These are phyloP conservation scores for Aureoboletus auriporus DNA, from an alignment of 768 basidiomycete species.

Conservation along the genomic window DNA sequence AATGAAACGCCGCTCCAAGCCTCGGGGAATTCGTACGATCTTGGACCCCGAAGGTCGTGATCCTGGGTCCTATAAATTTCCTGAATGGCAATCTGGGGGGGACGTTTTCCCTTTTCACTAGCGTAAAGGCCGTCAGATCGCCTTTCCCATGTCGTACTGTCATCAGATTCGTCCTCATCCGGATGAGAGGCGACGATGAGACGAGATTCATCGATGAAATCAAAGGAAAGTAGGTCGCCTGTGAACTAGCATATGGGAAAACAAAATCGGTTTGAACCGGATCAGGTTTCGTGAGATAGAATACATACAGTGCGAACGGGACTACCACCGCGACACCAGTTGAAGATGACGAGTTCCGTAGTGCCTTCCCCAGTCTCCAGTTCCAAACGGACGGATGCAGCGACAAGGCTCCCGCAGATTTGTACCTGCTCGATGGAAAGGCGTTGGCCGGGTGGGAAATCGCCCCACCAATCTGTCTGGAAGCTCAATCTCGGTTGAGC, in stretches of 20 bases:
- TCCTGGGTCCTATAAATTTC: conserved; percentile 16
- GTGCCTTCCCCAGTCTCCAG: conserved; percentile 31
- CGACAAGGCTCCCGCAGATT: conserved; percentile 25
- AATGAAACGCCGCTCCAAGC: conserved; percentile 43
- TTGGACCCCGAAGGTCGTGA: conserved; percentile 8
- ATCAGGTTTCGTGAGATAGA: not conserved
- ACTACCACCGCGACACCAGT: conserved; percentile 27
- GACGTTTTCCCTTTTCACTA: conserved; percentile 28
- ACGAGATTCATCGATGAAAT: conserved; percentile 24
- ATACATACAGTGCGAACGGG: conserved; percentile 25
- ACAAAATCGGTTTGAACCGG: not conserved
- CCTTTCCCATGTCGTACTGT: conserved; percentile 27
- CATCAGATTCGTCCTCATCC: conserved; percentile 31
- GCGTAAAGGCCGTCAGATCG: conserved; percentile 29
- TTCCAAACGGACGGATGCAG: conserved; percentile 26
- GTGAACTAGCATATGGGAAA: conserved; percentile 16
- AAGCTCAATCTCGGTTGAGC: conserved; percentile 24
- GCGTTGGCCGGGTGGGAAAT: conserved; percentile 30
- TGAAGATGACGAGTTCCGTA: conserved; percentile 27
- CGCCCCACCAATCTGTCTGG: conserved; percentile 34
- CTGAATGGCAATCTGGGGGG: conserved; percentile 26
- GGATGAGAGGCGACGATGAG: conserved; percentile 27
- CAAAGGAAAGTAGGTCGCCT: conserved; percentile 30
- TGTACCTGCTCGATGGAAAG: conserved; percentile 27
- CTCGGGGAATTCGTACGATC: conserved; percentile 50